Base-by-base conservation (phyloP, 2,329 filamentous ascomycete species). In the Aureobasidium lini region DNA sequence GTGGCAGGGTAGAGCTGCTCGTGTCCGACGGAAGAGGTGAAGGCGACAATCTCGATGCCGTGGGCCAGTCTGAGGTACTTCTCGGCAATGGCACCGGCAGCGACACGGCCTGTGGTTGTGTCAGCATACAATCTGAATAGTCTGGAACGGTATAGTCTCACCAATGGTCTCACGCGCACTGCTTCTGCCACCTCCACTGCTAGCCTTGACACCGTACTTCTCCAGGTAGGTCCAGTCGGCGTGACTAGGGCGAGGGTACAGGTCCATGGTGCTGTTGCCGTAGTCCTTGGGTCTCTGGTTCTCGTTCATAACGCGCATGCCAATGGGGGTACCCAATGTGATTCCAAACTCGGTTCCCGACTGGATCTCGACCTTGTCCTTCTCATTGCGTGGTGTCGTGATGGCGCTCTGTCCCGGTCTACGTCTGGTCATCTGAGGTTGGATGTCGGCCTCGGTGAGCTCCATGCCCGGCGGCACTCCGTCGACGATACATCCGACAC, bases 151-250 rank as follows among this genome's bases (percentile, higher is more conserved):
- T 4, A 6, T 34, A 15, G 15, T 48, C 68, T 58, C 70, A 83
- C 88, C 90, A 70, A 97, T 96, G 10, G 93, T 97, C 81, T 97
- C 93, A 64, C 93, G 81, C n/a, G 94, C 94, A 72, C 87, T 92
- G 72, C 88, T 92, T 63, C 94, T 83, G 57, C 94, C 93, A 66
- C 94, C 93, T 61, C 94, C 93, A 62, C 86, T 91, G 72, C 85
- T 89, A 39, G 94, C 91, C 79, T 95, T 95, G 66, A 95, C 86
- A 60, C 93, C 93, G 73, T 99, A 99, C 78, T 97, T 97, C 74
- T 96, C 89, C 62, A 96, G 81, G 77, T 97, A 97, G 62, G 94
- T 97, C 84, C 88, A 96, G 76, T 97, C 93, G 62, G 94, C 93
- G 76, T 97, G 94, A 71, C 86, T 90, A 37, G 93, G 94, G 54